Base-by-base conservation (phyloP, 306 rosid species). In the Elaeagnus macrophylla region DNA sequence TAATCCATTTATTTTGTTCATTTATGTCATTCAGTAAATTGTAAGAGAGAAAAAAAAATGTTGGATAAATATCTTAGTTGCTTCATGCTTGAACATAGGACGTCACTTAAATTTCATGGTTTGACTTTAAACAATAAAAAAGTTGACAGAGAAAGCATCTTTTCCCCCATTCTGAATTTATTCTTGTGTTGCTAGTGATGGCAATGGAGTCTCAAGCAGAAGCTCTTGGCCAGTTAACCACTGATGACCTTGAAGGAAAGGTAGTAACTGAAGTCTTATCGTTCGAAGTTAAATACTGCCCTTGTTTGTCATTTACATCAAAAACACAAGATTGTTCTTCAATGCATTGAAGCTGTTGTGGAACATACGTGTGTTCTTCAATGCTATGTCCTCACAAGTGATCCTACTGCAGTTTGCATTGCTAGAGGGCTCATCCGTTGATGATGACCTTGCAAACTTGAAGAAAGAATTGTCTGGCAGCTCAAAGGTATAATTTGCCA, bases 141-240 rank as follows among this genome's bases (percentile, higher is more conserved):
- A 14, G 5, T 45, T 15, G 17, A 14, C 15, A 13, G n/a, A 45
- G n/a, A 16, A 45, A 5, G 49, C 49, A n/a, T 42, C 42, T 49
- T 14, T 25, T 39, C 52, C 69, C 48, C 58, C 17, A 64, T 72
- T 71, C 3, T 11, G 47, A 60, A 11, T 37, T n/a, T n/a, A 0
- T 54, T 19, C 56, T 59, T 17, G 51, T 76, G 45, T 56, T 72
- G 50, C 46, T 65, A 90, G 97, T 86, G 67, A 7, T 90, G 82
- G 75, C 95, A 32, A 90, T 90, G 97, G 97, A 90, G 73, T 90
- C 97, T 51, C 86, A 86, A 71, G 95, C 94, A 40, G 95, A 90
- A 77, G 97, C 97, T 77, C 79, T 90, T 58, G 95, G 95, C 49
- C 97, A 86, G 68, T 66, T 90, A 79, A 86, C 97, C 36, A 67